Evolutionary conservation across 495 filamentous ascomycete genomes (phyloP).

Genomic region (Trichoderma orchidacearum): DNA sequence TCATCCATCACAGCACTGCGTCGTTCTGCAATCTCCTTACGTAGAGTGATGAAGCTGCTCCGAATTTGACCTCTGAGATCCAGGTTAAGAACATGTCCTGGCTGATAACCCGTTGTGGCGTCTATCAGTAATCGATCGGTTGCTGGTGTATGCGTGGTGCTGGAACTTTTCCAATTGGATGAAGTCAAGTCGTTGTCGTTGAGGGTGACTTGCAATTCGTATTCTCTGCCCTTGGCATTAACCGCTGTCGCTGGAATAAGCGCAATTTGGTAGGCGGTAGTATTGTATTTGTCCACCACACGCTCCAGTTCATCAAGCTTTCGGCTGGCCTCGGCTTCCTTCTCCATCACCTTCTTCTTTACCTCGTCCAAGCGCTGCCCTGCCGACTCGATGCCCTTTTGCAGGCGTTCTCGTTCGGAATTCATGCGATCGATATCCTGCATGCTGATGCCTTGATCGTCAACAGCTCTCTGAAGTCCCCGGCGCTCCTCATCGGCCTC

Average conservation of each 20-base stretch:
- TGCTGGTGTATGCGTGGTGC: slow-evolving; percentile 11
- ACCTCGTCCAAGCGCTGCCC: slow-evolving; percentile 62
- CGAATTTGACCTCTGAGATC: slow-evolving; percentile 76
- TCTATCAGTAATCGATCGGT: slow-evolving; percentile 64
- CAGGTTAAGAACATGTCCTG: slow-evolving; percentile 70
- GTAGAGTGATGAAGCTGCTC: slow-evolving; percentile 56
- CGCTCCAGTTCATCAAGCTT: slow-evolving; percentile 84
- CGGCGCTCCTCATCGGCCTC: slow-evolving; percentile 67
- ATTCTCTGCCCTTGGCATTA: slow-evolving; percentile 74
- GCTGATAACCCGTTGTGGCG: slow-evolving; percentile 72
- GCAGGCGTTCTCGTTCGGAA: slow-evolving; percentile 78
- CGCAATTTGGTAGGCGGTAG: slow-evolving; percentile 81
- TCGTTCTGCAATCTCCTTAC: slow-evolving; percentile 80
- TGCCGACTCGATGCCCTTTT: slow-evolving; percentile 68
- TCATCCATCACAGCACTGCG: slow-evolving; percentile 68
- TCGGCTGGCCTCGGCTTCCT: slow-evolving; percentile 65
- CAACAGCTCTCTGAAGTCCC: slow-evolving; percentile 71
- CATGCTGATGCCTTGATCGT: slow-evolving; percentile 84
- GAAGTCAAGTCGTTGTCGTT: slow-evolving; percentile 55
- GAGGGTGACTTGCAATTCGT: slow-evolving; percentile 61
- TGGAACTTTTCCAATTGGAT: slow-evolving; percentile 50
- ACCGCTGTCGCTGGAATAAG: slow-evolving; percentile 71
- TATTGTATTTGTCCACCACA: slow-evolving; percentile 79
- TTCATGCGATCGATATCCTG: slow-evolving; percentile 99
- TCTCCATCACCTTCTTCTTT: slow-evolving; percentile 67